These are phyloP conservation scores for Leccinellum rugosiceps DNA, from an alignment of 768 basidiomycete species.

Conservation along the genomic window DNA sequence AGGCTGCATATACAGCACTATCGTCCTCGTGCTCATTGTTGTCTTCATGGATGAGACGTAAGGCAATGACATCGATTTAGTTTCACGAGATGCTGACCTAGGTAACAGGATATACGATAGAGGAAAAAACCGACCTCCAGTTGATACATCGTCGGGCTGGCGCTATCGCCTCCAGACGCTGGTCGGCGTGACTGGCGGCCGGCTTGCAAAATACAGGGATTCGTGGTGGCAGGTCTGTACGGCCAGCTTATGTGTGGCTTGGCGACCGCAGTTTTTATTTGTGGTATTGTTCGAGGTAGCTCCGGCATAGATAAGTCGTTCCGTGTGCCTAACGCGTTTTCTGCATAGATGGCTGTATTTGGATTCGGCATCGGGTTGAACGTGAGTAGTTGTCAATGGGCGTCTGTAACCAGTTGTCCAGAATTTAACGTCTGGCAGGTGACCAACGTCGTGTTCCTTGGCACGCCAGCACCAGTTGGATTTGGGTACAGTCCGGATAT, in stretches of 20 bases:
- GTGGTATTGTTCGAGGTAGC: slow-evolving; percentile 39
- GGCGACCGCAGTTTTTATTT: slow-evolving; percentile 47
- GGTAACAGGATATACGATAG: slow-evolving; percentile 46
- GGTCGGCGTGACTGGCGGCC: slow-evolving; percentile 45
- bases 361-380: slow-evolving; percentile 50
- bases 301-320: background rate
- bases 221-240: slow-evolving; percentile 35
- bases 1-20: slow-evolving; percentile 43
- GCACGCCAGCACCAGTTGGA: slow-evolving; percentile 42
- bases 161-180: slow-evolving; percentile 44
- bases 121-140: slow-evolving; percentile 32
- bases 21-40: slow-evolving; percentile 45
- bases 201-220: slow-evolving; percentile 44
- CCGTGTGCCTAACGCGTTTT: background rate
- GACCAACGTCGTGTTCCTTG: slow-evolving; percentile 55
- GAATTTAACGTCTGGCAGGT: slow-evolving; percentile 31
- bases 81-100: background rate
- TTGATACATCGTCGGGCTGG: slow-evolving; percentile 29
- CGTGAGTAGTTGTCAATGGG: slow-evolving; percentile 25
- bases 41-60: slow-evolving; percentile 53
- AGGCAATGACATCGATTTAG: slow-evolving; percentile 3
- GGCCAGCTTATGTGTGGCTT: slow-evolving; percentile 39
- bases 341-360: slow-evolving; percentile 38
- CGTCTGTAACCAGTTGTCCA: background rate
- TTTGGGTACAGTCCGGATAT: slow-evolving; percentile 43